phyloP scores from a whole-genome alignment of 306 rosid species.

The Parietaria judaica region DNA sequence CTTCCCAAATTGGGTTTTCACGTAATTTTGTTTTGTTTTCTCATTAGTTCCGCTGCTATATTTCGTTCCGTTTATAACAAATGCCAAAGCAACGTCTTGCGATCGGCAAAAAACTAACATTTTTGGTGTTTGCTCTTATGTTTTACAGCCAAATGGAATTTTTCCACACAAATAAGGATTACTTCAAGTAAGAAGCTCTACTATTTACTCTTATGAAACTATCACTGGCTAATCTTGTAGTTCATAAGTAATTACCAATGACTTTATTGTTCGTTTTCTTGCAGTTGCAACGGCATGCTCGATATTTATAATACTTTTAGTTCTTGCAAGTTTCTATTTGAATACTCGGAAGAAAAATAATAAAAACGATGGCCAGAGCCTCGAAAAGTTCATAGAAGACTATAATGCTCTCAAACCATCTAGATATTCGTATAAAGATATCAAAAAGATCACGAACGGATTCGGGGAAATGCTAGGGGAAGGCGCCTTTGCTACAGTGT shows the following conservation, averaged over 20 bases:
- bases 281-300: neutral
- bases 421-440: neutral
- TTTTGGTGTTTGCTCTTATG: neutral
- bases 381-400: constrained; percentile 5
- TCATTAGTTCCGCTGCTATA: too few relatives aligned
- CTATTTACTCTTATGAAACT: neutral
- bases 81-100: too few relatives aligned
- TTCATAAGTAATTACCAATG: neutral
- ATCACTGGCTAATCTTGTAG: neutral
- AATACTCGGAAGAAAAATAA: neutral
- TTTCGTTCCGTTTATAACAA: too few relatives aligned
- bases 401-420: constrained; percentile 4
- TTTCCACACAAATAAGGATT: neutral
- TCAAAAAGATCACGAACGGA: constrained; percentile 1
- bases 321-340: neutral
- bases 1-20: too few relatives aligned
- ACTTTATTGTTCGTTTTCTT: neutral
- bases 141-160: neutral
- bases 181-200: neutral
- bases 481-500: constrained; percentile 10
- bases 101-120: too few relatives aligned
- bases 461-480: constrained; percentile 7
- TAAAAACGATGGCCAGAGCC: neutral
- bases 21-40: too few relatives aligned
- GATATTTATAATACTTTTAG: too few relatives aligned